These are phyloP conservation scores for Hydrangea macrophylla DNA, from an alignment of 148 eudicot species.

Conservation along the genomic window DNA sequence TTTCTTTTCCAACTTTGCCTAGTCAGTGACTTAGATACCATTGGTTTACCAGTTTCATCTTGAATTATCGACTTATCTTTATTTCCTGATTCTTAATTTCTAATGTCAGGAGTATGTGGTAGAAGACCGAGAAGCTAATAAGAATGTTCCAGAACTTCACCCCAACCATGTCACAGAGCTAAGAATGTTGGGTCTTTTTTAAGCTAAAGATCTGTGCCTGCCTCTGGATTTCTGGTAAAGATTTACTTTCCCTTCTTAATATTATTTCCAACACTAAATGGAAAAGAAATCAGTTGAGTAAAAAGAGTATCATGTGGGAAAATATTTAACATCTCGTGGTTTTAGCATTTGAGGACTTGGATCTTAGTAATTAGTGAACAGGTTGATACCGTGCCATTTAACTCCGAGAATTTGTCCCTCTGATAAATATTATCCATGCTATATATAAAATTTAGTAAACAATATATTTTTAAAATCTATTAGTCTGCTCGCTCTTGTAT, in stretches of 20 bases:
- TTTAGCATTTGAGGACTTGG: background rate
- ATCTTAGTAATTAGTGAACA: background rate
- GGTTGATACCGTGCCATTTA: too few species aligned
- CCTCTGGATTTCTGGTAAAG: constrained; percentile 10
- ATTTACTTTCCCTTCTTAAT: too few species aligned
- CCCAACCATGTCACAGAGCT: constrained; percentile 82
- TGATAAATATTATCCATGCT: too few species aligned
- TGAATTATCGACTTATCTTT: background rate
- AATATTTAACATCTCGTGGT: background rate
- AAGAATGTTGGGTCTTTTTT: constrained; percentile 89
- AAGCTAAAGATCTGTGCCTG: constrained; percentile 17
- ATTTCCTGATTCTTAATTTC: constrained; percentile 12
- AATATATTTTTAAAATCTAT: too few species aligned
- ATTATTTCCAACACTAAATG: background rate
- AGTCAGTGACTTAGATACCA: background rate
- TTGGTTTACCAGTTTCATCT: background rate
- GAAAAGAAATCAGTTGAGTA: background rate
- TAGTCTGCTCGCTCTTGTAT: too few species aligned
- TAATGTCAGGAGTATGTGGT: constrained; percentile 75
- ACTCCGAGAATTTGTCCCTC: too few species aligned
- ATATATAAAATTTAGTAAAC: too few species aligned
- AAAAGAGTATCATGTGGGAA: background rate
- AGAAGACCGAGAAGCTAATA: constrained; percentile 74
- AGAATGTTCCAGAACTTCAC: constrained; percentile 73
- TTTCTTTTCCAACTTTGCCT: background rate